Base-by-base conservation (phyloP, 805 yeast genomes). In the Blastobotrys muscicola region DNA sequence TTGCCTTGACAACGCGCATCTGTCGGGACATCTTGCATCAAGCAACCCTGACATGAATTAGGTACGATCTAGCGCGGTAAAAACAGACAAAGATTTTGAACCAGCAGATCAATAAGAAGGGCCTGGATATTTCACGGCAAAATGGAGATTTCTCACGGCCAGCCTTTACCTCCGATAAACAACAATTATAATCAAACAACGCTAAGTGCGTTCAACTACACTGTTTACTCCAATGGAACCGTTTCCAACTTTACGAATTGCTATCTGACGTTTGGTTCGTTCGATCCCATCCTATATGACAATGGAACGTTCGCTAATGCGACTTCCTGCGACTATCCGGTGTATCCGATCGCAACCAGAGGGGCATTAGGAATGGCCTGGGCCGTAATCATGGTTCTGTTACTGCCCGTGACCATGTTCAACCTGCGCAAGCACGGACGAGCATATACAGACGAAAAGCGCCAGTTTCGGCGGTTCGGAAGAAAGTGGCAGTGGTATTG, bases 401-500 rank as follows among this genome's bases (percentile, higher is more conserved):
- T 50, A 29, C 38, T 56, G 11, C 55, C 56, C 16, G 36, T 52
- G 29, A 45, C 61, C n/a, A 38, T 56, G 44, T 50, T 47, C 44
- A 49, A 51, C 43, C 51, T 57, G 10, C 44, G 54, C 30, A 56
- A 55, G 39, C 57, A 54, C 35, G 61, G 61, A 9, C 34, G 33
- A 41, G 34, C 35, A 13, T 54, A 37, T 35, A 26, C 41, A 5
- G 38, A 42, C 26, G 56, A 56, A 41, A 47, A 51, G 29, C 48
- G 46, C 30, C 47, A 49, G 14, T 57, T 48, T 39, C 44, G 59
- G 29, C 39, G 44, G 9, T 14, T 53, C 26, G 46, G 56, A 12
- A 42, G 61, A 6, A 47, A 54, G 32, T 54, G 57, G 55, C 61
- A 54, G 29, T 57, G 61, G 61, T 56, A 57, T 41, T 55, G 61